A percentile compares a stretch with the other conserved stretches of the same genome.
These are phyloP conservation scores for Globisporangium abappressorium DNA, from an alignment of 352 stramenopile genomes.

Conservation along the genomic window DNA sequence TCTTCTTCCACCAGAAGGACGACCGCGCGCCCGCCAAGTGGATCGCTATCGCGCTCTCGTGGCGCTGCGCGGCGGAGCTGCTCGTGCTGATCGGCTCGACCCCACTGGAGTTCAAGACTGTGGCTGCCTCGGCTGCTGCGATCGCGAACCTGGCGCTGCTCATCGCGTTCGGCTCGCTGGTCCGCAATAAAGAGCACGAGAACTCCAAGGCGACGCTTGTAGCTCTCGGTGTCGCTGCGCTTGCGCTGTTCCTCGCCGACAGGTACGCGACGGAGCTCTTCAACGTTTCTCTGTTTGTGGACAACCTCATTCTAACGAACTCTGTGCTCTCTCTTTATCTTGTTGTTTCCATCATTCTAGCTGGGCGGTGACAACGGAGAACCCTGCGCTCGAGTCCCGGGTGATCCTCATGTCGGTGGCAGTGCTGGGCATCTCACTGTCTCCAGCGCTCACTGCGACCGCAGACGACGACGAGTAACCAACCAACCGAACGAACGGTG, in stretches of 20 bases:
- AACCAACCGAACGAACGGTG: not conserved
- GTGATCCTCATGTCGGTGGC: conserved; percentile 76
- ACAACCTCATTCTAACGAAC: not conserved
- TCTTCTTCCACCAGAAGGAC: conserved; percentile 79
- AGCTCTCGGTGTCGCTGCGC: conserved; percentile 33
- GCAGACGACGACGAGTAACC: conserved; percentile 46
- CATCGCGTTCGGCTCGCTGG: conserved; percentile 39
- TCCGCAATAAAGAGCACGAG: conserved; percentile 48
- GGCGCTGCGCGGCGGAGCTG: conserved; percentile 67
- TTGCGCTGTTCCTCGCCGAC: conserved; percentile 66
- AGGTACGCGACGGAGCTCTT: conserved; percentile 40
- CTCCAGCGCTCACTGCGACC: conserved; percentile 46
- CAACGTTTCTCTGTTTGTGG: not conserved
- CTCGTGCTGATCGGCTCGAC: conserved; percentile 54
- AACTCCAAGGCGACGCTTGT: conserved; percentile 56
- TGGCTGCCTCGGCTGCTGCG: conserved; percentile 32
- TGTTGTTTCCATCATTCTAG: conserved; percentile 14
- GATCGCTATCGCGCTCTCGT: conserved; percentile 77
- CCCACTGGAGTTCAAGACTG: conserved; percentile 40
- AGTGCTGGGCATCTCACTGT: conserved; percentile 63
- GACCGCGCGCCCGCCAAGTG: conserved; percentile 69
- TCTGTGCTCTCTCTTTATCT: not conserved
- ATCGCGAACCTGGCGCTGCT: conserved; percentile 63
- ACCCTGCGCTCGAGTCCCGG: conserved; percentile 52
- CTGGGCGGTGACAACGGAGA: conserved; percentile 53